Conservation (phyloP, 345 rosid species). For the Corymbia maculata region DNA sequence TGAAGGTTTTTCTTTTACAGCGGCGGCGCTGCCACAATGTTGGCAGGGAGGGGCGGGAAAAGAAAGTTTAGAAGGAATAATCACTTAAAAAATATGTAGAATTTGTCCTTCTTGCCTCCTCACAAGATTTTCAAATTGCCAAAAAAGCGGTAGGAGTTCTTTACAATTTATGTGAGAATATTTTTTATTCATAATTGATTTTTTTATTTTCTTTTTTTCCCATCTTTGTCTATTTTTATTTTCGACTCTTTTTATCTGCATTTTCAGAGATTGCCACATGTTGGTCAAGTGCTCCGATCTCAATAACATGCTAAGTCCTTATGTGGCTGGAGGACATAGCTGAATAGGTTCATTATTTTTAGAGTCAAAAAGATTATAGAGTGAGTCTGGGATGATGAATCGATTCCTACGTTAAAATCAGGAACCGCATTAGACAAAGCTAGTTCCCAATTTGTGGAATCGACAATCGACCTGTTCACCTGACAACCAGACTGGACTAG, state of each 20-base stretch:
- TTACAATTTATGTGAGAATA: not conserved
- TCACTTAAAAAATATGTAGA: not conserved
- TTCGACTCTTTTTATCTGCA: not conserved
- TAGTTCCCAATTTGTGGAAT: not conserved
- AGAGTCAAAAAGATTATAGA: too few species aligned
- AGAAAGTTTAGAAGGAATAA: not conserved
- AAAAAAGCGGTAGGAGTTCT: too few species aligned
- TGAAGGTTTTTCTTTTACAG: not conserved
- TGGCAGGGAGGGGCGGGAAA: not conserved
- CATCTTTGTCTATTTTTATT: not conserved
- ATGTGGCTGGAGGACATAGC: not conserved
- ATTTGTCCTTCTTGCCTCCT: not conserved
- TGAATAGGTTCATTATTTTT: too few species aligned
- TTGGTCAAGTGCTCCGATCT: not conserved
- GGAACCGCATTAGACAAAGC: rapidly evolving
- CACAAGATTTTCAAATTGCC: not conserved
- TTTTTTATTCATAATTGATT: not conserved
- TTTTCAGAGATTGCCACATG: not conserved
- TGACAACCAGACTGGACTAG: not conserved
- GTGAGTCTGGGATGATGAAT: not conserved
- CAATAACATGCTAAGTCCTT: not conserved
- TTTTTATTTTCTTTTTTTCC: not conserved
- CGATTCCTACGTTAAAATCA: too few species aligned
- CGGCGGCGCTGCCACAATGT: not conserved
- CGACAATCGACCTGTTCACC: not conserved